These are phyloP conservation scores for Staphylotrichum longicolle DNA, from an alignment of 495 filamentous ascomycete genomes.

Conservation along the genomic window DNA sequence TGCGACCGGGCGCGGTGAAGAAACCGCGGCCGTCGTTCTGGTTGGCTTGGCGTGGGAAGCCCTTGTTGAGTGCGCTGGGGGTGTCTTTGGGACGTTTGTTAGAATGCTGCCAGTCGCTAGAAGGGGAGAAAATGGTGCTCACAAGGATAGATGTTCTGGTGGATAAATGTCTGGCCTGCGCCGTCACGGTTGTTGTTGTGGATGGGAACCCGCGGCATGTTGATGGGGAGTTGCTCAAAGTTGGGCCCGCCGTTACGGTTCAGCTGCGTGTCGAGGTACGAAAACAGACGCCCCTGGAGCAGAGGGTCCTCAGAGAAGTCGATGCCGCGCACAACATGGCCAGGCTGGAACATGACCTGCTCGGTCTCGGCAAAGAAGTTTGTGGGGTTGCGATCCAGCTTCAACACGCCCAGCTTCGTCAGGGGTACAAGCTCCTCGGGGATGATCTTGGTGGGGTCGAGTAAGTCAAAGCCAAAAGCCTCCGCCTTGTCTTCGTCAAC, in stretches of 20 bases:
- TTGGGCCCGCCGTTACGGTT: constrained; percentile 72
- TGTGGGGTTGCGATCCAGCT: constrained; percentile 64
- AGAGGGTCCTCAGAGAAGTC: constrained; percentile 73
- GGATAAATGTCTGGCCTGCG: constrained; percentile 54
- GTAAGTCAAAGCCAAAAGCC: constrained; percentile 66
- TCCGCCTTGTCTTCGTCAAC: constrained; percentile 65
- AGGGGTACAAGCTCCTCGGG: constrained; percentile 71
- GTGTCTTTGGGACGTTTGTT: constrained; percentile 43
- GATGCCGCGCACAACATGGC: constrained; percentile 65
- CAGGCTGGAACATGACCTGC: constrained; percentile 63
- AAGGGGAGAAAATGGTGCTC: constrained; percentile 15
- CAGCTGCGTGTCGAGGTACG: constrained; percentile 72
- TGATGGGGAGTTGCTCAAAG: constrained; percentile 75
- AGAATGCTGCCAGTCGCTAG: not conserved
- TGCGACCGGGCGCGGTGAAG: constrained; percentile 65
- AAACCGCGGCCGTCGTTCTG: constrained; percentile 68
- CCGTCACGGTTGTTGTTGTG: constrained; percentile 78
- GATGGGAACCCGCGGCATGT: constrained; percentile 59
- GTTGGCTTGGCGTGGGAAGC: constrained; percentile 66
- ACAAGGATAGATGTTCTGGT: constrained; percentile 51
- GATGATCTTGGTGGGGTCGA: constrained; percentile 75
- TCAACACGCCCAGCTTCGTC: constrained; percentile 63
- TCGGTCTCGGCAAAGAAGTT: constrained; percentile 83
- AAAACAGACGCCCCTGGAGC: constrained; percentile 71
- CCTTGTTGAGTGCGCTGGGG: constrained; percentile 65